These are phyloP conservation scores for Paulownia fortunei DNA, from an alignment of 257 asterid genomes.

Conservation along the genomic window DNA sequence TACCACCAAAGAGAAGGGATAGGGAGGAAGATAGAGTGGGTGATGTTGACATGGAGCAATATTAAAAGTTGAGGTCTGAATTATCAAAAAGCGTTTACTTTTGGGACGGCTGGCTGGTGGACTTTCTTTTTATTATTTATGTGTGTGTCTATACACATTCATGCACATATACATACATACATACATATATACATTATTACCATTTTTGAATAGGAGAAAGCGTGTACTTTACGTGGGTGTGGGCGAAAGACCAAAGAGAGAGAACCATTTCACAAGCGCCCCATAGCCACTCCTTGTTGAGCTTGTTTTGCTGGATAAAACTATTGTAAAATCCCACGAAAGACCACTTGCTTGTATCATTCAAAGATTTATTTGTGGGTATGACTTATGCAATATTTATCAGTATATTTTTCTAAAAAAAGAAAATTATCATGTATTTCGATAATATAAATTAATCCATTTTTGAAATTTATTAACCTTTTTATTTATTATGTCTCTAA, in stretches of 20 bases:
- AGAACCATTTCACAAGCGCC: constrained; percentile 7
- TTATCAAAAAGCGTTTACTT: constrained; percentile 87
- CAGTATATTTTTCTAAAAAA: neutral
- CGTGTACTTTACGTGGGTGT: constrained; percentile 51
- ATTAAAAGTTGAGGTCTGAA: constrained; percentile 64
- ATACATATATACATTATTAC: neutral
- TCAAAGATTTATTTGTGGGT: constrained; percentile 27
- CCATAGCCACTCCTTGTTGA: constrained; percentile 12
- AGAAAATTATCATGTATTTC: constrained; percentile 1
- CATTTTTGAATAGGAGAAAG: constrained; percentile 30
- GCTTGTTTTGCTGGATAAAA: constrained; percentile 30
- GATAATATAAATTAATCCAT: neutral
- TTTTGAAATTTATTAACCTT: constrained; percentile 17
- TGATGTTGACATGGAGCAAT: constrained; percentile 87
- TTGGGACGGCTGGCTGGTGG: constrained; percentile 81
- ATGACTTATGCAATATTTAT: constrained; percentile 13
- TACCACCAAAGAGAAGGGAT: constrained; percentile 37
- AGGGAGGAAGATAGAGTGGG: constrained; percentile 49
- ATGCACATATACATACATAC: neutral
- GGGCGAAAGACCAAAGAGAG: constrained; percentile 13
- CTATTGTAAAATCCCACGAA: too few relatives aligned
- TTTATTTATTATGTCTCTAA: neutral
- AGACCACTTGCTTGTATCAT: constrained; percentile 39
- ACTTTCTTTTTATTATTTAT: constrained; percentile 46
- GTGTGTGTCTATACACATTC: neutral